Percentiles rank a stretch among this genome's conserved stretches.
Evolutionary conservation across 139 green algal species (phyloP).

Genomic region (Chlorella sp.): DNA sequence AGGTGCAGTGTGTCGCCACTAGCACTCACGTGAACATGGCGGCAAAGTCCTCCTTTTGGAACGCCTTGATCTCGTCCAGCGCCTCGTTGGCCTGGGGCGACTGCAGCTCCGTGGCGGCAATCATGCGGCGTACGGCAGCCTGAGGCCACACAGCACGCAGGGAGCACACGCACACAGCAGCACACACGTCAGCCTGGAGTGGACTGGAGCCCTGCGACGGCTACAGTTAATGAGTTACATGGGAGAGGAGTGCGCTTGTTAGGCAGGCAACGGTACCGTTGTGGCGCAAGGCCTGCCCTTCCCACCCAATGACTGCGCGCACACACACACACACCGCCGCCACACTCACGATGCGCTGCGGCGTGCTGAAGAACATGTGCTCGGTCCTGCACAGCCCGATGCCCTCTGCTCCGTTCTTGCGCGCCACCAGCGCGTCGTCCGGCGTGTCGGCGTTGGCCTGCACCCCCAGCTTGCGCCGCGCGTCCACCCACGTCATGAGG

Average conservation of each 20-base stretch:
- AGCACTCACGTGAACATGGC: slow-evolving; percentile 38
- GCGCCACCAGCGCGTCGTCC: slow-evolving; percentile 51
- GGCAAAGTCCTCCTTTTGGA: slow-evolving; percentile 34
- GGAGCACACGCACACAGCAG: too few species aligned
- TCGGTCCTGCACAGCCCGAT: slow-evolving; percentile 85
- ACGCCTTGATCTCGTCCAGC: slow-evolving; percentile 23
- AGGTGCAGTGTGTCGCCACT: too few species aligned
- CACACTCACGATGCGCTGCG: slow-evolving; percentile 74
- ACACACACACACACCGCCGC: too few species aligned
- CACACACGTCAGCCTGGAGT: too few species aligned
- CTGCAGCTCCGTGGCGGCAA: slow-evolving; percentile 44
- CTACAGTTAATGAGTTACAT: too few species aligned
- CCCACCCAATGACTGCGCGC: too few species aligned
- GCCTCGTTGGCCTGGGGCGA: slow-evolving; percentile 7
- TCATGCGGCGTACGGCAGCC: slow-evolving; percentile 78
- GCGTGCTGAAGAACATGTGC: slow-evolving; percentile 89
- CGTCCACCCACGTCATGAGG: slow-evolving; percentile 79
- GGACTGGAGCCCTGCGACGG: too few species aligned
- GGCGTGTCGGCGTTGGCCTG: slow-evolving; percentile 86
- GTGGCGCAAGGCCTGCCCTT: too few species aligned
- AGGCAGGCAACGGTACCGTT: too few species aligned
- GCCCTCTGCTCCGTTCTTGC: slow-evolving; percentile 76
- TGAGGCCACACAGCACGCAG: too few species aligned
- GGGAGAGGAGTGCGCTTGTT: too few species aligned
- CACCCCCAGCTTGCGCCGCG: slow-evolving; percentile 51